phyloP scores from a whole-genome alignment of 768 basidiomycete species.

The Suillus plorans region DNA sequence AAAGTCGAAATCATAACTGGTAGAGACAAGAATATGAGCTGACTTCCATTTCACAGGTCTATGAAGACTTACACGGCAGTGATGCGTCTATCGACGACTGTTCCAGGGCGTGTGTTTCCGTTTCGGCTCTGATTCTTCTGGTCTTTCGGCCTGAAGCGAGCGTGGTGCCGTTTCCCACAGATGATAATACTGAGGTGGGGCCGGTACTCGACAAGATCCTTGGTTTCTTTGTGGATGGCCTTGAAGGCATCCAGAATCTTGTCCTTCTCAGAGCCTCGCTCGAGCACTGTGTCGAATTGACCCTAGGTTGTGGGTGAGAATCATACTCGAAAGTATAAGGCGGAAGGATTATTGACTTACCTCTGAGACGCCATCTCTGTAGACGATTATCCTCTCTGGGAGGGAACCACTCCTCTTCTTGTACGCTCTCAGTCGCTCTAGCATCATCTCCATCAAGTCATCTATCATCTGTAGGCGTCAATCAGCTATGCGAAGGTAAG shows the following conservation, averaged over 20 bases:
- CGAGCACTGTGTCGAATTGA: conserved; percentile 63
- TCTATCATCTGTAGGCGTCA: conserved; percentile 59
- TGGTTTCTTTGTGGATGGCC: conserved; percentile 35
- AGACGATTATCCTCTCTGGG: conserved; percentile 70
- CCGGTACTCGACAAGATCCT: not conserved
- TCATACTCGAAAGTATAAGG: not conserved
- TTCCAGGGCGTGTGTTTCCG: conserved; percentile 78
- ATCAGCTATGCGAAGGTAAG: not conserved
- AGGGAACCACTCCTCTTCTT: conserved; percentile 53
- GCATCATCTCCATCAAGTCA: conserved; percentile 63
- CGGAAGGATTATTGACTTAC: conserved; percentile 34
- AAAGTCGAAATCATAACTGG: conserved; percentile 62
- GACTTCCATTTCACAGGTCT: not conserved
- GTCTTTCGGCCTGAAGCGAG: conserved; percentile 58
- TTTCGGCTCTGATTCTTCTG: conserved; percentile 53
- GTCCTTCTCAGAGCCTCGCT: conserved; percentile 40
- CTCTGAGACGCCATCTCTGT: conserved; percentile 82
- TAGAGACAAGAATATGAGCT: not conserved
- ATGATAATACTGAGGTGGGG: conserved; percentile 62
- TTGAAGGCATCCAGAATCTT: conserved; percentile 62
- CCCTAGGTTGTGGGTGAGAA: conserved; percentile 42
- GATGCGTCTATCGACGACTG: conserved; percentile 76
- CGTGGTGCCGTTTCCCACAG: conserved; percentile 70
- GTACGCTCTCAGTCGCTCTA: conserved; percentile 64
- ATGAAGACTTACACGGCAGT: conserved; percentile 55